phyloP scores from a whole-genome alignment of 2,329 filamentous ascomycete species.

The Alternaria sp. region DNA sequence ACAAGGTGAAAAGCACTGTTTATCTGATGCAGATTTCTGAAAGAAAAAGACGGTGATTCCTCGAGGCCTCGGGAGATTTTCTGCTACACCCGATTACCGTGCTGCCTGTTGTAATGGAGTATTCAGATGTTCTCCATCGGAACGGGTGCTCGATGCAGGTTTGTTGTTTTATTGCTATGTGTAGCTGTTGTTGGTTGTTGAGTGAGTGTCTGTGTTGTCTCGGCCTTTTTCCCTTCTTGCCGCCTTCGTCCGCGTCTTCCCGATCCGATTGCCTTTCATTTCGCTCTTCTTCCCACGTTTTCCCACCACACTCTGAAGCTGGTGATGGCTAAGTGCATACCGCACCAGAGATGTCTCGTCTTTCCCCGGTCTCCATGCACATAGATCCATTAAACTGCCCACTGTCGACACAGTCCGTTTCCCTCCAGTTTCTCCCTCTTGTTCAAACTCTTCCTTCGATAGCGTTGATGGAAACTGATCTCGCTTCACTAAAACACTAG shows the following conservation, averaged over 20 bases:
- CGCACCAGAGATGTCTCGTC: neutral
- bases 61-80: neutral
- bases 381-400: neutral
- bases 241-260: too few relatives aligned
- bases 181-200: too few relatives aligned
- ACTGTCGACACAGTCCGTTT: neutral
- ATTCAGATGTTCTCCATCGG: too few relatives aligned
- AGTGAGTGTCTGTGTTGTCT: too few relatives aligned
- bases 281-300: too few relatives aligned
- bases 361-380: neutral
- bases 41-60: neutral
- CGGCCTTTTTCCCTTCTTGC: too few relatives aligned
- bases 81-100: neutral
- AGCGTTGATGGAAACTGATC: too few relatives aligned
- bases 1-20: neutral
- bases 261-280: too few relatives aligned
- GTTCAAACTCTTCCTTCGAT: neutral
- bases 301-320: too few relatives aligned
- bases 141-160: too few relatives aligned
- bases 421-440: neutral
- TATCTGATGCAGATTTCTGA: neutral
- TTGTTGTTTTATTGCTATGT: too few relatives aligned
- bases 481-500: conserved; percentile 54
- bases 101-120: too few relatives aligned
- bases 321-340: neutral